Evolutionary conservation across 768 basidiomycete species (phyloP), one percentile per base, ranked within the genome.

Genomic region (Suillus alpinus): DNA sequence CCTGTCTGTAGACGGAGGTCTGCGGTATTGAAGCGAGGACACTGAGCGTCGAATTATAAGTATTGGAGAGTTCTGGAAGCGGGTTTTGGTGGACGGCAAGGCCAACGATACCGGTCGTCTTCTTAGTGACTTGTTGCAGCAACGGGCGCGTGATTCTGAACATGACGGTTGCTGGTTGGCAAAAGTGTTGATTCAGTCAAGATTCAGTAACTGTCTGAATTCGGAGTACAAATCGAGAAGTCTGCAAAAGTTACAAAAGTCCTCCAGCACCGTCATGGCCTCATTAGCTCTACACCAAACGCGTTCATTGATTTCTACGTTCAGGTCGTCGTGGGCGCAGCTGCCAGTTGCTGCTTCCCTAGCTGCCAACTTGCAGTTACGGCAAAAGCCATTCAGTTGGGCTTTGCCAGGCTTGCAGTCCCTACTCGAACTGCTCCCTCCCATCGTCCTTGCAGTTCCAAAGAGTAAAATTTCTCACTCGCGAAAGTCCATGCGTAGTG

Each of bases 401-500:
- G 69, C 72, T 26, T 63, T 80, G 53, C 82, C 80, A 12, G 63
- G 76, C 5, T 67, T 83, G 40, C 77, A 78, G 40, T 78, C 81
- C 3, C 73, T 88, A 23, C 75, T 80, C 43, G 92, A 95, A 63
- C 83, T 97, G 47, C 82, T 98, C 63, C 95, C 95, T 13, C 83
- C 94, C 0, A 86, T 95, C 72, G 78, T 98, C 20, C 84, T 94
- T 46, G 94, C 95, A 29, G 96, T 96, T 2, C 96, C 96, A 29
- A 98, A 98, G 77, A 90, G 89, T 73, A 95, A 95, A 76, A 83
- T 87, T 12, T 94, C 95, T 0, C 95, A 98, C 76, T 94, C 93
- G 23, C 82, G 92, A 56, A 98, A 98, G 75, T 83, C 89, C n/a
- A 96, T 96, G 94, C 83, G 95, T 44, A 87, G 86, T 63, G 90